Evolutionary conservation across 2,329 filamentous ascomycete genomes (phyloP).

Genomic region (Exophiala xenobiotica): DNA sequence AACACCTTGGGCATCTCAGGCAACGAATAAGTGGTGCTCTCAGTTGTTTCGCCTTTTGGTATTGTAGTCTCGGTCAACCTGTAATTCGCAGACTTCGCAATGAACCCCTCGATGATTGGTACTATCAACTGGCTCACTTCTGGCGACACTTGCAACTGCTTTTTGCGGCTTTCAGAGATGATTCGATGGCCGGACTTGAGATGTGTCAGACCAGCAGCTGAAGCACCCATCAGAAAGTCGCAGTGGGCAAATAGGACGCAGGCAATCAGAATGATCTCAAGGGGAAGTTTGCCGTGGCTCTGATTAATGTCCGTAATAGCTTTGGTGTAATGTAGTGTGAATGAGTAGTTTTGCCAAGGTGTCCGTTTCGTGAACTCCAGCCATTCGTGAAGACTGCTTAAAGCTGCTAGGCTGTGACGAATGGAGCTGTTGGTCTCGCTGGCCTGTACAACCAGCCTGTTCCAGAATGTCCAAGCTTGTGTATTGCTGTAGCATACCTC

Average conservation of each 20-base stretch:
- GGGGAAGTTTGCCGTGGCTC: constrained; percentile 11
- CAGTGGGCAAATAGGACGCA: constrained; percentile 24
- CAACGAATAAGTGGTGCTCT: constrained; percentile 9
- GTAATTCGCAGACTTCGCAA: constrained; percentile 19
- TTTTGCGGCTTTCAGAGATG: constrained; percentile 18
- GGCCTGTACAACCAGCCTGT: constrained; percentile 16
- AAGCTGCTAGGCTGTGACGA: constrained; percentile 17
- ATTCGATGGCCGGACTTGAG: constrained; percentile 19
- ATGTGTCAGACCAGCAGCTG: constrained; percentile 19
- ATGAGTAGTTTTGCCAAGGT: constrained; percentile 20
- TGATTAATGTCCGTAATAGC: constrained; percentile 22
- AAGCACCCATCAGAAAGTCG: constrained; percentile 21
- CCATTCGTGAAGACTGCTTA: constrained; percentile 23
- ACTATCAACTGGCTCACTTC: constrained; percentile 16
- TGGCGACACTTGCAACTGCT: constrained; percentile 8
- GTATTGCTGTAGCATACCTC: constrained; percentile 7
- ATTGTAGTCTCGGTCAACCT: constrained; percentile 9
- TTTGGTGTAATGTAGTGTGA: constrained; percentile 21
- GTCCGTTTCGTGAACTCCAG: constrained; percentile 21
- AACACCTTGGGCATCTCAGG: constrained; percentile 22
- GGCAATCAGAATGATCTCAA: constrained; percentile 21
- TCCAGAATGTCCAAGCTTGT: constrained; percentile 19
- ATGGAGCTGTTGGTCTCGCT: constrained; percentile 15
- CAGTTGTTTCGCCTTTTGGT: background rate
- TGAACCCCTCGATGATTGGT: constrained; percentile 19